A percentile compares a stretch with the other conserved stretches of the same genome.
phyloP scores from a whole-genome alignment of 208 protist species.

The Leishmania tropica region DNA sequence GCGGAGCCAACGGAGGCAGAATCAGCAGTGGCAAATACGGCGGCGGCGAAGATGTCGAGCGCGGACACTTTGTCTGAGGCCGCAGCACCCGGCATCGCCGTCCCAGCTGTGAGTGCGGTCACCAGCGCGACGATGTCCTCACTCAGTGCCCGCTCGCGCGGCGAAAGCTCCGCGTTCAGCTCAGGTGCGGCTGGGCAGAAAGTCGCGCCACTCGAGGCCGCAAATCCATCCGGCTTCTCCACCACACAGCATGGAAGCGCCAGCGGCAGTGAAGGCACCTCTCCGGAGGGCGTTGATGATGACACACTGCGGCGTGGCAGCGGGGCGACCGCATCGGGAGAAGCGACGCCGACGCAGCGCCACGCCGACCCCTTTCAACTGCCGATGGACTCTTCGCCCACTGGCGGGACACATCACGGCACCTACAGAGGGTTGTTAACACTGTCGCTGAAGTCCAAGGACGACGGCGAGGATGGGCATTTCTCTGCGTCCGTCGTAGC shows the following conservation, averaged over 20 bases:
- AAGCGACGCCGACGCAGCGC: background rate
- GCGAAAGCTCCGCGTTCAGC: background rate
- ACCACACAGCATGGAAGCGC: background rate
- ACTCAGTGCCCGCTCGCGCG: background rate
- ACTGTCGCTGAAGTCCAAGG: conserved; percentile 13
- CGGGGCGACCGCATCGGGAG: background rate
- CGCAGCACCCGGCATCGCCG: background rate
- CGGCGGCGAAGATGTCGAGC: background rate
- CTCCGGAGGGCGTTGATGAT: background rate
- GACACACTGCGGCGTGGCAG: background rate
- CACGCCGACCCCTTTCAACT: background rate
- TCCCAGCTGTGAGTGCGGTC: background rate
- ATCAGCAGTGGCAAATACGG: background rate
- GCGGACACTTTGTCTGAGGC: too few relatives aligned
- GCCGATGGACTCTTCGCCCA: background rate
- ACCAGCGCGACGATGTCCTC: background rate
- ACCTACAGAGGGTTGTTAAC: background rate
- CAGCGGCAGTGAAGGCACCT: too few relatives aligned
- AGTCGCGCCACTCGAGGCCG: background rate
- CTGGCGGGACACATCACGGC: background rate
- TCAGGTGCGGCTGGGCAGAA: background rate
- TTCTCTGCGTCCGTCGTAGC: background rate
- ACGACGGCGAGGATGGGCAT: background rate
- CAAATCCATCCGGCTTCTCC: background rate
- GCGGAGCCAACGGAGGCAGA: background rate